A percentile compares a stretch with the other conserved stretches of the same genome.
Conservation (phyloP, 192 early-diverging fungal species). For the Backusella tuberculispora region DNA sequence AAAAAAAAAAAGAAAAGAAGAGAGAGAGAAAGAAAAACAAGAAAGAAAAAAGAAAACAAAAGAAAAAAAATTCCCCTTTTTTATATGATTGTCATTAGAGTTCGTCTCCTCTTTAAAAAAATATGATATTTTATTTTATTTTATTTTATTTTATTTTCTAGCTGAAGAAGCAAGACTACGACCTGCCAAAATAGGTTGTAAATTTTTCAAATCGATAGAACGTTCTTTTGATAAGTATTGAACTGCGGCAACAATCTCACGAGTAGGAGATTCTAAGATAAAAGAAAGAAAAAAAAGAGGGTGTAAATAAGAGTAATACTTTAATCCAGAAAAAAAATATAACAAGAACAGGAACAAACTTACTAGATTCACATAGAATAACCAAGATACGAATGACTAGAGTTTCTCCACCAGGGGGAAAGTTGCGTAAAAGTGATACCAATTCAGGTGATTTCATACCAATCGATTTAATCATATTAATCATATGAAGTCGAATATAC, state of each 20-base stretch:
- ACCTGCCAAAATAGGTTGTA: slow-evolving; percentile 7
- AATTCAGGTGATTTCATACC: slow-evolving; percentile 59
- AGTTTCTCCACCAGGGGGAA: slow-evolving; percentile 73
- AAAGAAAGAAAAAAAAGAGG: too few relatives aligned
- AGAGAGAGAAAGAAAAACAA: not conserved
- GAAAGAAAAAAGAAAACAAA: not conserved
- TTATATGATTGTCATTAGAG: not conserved
- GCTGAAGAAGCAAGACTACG: not conserved
- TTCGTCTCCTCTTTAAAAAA: slow-evolving; percentile 3
- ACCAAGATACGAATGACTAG: slow-evolving; percentile 66
- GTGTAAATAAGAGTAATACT: not conserved
- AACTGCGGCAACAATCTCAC: slow-evolving; percentile 9
- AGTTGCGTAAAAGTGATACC: slow-evolving; percentile 59
- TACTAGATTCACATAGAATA: slow-evolving; percentile 65
- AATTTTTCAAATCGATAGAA: slow-evolving; percentile 17
- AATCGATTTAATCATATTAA: slow-evolving; percentile 68
- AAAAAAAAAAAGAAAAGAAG: not conserved
- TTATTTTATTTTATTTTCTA: slow-evolving; percentile 9
- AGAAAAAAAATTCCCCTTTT: slow-evolving; percentile 9
- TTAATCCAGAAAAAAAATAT: too few relatives aligned
- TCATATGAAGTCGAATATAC: slow-evolving; percentile 60
- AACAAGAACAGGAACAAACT: too few relatives aligned
- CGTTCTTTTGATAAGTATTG: slow-evolving; percentile 11
- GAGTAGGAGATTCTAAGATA: slow-evolving; percentile 9
- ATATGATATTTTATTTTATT: not conserved